Conservation (phyloP, 305 asterid species). For the Solanum hybrid region DNA sequence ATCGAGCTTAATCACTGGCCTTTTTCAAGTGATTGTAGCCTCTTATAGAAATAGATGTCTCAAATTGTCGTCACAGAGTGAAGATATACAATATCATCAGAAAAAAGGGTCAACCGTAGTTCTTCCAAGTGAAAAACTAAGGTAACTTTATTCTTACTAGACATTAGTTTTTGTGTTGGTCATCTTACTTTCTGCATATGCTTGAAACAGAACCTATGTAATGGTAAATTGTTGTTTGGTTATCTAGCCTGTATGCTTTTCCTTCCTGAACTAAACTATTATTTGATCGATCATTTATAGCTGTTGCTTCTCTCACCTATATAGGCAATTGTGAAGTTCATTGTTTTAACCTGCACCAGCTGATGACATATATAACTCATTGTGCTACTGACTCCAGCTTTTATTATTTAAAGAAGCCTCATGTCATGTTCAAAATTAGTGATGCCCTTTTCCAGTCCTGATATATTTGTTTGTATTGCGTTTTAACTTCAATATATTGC, state of each 20-base stretch:
- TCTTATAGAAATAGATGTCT: conserved; percentile 9
- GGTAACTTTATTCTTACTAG: neutral
- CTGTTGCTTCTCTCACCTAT: neutral
- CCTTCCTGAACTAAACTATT: neutral
- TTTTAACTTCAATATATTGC: neutral
- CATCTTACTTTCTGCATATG: neutral
- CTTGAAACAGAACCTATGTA: neutral
- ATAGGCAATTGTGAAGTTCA: neutral
- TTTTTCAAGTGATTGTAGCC: conserved; percentile 14
- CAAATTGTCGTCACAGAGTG: neutral
- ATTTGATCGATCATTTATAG: neutral
- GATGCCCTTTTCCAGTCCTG: neutral
- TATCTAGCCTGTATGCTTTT: neutral
- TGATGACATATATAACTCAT: neutral
- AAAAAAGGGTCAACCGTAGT: conserved; percentile 1
- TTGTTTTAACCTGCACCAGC: neutral
- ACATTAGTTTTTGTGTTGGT: neutral
- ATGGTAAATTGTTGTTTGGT: neutral
- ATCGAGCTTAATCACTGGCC: neutral
- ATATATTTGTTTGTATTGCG: neutral
- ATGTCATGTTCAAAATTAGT: neutral
- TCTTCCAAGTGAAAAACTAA: conserved; percentile 13
- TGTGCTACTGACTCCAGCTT: neutral
- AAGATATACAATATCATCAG: conserved; percentile 1
- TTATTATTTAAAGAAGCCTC: neutral